A percentile compares a stretch with the other conserved stretches of the same genome.
Evolutionary conservation across 179 eudicot species (phyloP).

Genomic region (Silene vulgaris): DNA sequence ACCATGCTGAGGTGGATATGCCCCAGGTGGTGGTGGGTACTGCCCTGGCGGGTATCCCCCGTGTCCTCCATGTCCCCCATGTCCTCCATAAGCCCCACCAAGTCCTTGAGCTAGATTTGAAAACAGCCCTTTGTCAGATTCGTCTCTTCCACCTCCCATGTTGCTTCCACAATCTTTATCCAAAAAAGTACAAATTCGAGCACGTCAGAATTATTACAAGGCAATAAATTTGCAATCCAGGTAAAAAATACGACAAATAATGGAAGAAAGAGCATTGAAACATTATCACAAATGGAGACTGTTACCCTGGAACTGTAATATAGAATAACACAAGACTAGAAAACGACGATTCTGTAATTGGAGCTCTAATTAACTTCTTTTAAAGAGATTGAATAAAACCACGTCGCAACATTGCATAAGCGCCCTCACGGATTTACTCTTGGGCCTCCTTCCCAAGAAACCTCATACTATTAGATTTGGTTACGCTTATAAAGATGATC

Average conservation of each 20-base stretch:
- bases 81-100: slow-evolving; percentile 16
- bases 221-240: neutral
- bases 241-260: neutral
- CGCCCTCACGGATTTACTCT: too few relatives aligned
- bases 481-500: too few relatives aligned
- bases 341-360: neutral
- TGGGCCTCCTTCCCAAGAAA: too few relatives aligned
- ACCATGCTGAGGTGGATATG: slow-evolving; percentile 21
- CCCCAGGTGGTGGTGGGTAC: slow-evolving; percentile 24
- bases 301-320: neutral
- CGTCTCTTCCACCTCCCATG: slow-evolving; percentile 68
- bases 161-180: slow-evolving; percentile 26
- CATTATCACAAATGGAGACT: neutral
- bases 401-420: too few relatives aligned
- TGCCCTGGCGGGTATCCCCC: slow-evolving; percentile 41
- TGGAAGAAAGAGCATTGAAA: neutral
- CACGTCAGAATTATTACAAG: slow-evolving; percentile 8
- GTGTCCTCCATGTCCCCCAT: slow-evolving; percentile 35
- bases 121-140: slow-evolving; percentile 43
- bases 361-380: too few relatives aligned
- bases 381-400: too few relatives aligned
- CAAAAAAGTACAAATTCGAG: neutral
- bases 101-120: slow-evolving; percentile 34
- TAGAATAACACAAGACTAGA: neutral
- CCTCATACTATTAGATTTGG: too few relatives aligned